Base-by-base conservation (phyloP, 2,329 filamentous ascomycete species). In the Cercospora berteroae region DNA sequence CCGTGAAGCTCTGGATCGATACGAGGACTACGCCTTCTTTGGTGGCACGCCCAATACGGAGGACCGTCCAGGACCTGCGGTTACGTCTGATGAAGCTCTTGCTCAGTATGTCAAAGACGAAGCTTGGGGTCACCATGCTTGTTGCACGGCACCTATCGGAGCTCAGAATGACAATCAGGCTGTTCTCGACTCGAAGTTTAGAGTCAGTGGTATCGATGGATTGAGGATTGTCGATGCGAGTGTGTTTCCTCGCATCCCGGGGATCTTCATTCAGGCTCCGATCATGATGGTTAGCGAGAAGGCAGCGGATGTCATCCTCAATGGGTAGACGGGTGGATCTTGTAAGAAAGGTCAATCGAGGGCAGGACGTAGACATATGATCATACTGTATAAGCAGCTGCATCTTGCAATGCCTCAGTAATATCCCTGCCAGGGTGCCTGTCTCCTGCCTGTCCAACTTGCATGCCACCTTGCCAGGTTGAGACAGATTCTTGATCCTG, bases 261-360 rank as follows among this genome's bases (percentile, higher is more conserved):
- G 86, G 65, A 83, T 80, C 62, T 87, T 85, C 70, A 81, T 83
- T n/a, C 80, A 82, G 7, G 75, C 84, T 0, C 81, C 85, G 0
- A 83, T 83, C 0, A 87, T 86, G 69, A 86, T 89, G 76, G 79
- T 86, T 6, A 82, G 81, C 1, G 87, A 89, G 79, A 89, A 89
- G 80, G 87, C 87, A 0, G 84, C 85, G 1, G 85, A 87, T 74
- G 83, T 82, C 6, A 88, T 89, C 61, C 63, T 82, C 56, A 67
- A 70, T 25, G 65, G 67, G 27, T 66, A 58, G 52, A 57, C 16
- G 4, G 4, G 33, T 61, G 59, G 7, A 6, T 8, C 4, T 6
- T 9, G 12, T 13, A 7, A 36, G 13, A 18, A 31, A 1, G 31
- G 12, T 59, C 16, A 7, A 42, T 42, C 36, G 16, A 42, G 36